These are phyloP conservation scores for Papiliotrema fonsecae DNA, from an alignment of 1,284 basidiomycete genomes.

Conservation along the genomic window DNA sequence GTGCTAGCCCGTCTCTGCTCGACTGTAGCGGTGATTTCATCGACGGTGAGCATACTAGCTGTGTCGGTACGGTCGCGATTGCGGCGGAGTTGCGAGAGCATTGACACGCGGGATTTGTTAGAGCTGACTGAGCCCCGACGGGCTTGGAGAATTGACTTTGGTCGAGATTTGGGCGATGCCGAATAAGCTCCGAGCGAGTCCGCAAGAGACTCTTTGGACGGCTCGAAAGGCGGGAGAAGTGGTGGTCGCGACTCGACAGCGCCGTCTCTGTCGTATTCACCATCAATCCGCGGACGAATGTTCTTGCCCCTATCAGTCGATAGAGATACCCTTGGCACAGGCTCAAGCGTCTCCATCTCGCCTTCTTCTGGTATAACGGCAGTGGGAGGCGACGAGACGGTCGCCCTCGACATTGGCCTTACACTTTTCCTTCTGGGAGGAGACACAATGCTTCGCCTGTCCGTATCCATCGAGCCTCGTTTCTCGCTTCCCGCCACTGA, in stretches of 20 bases:
- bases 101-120: constrained; percentile 58
- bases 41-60: constrained; percentile 88
- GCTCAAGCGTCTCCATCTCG: constrained; percentile 11
- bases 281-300: constrained; percentile 14
- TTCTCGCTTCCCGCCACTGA: constrained; percentile 14
- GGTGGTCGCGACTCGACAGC: constrained; percentile 46
- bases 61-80: constrained; percentile 80
- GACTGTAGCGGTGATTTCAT: constrained; percentile 95
- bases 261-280: constrained; percentile 8
- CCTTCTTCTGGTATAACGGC: constrained; percentile 41
- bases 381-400: constrained; percentile 21
- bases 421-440: constrained; percentile 10
- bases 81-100: constrained; percentile 71
- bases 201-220: constrained; percentile 69
- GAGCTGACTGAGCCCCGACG: constrained; percentile 54
- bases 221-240: constrained; percentile 71
- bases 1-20: constrained; percentile 68
- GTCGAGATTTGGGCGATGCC: constrained; percentile 19
- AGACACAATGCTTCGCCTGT: constrained; percentile 3
- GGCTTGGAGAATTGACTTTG: constrained; percentile 46
- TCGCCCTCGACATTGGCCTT: constrained; percentile 19
- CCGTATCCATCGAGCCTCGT: constrained; percentile 4
- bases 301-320: constrained; percentile 28
- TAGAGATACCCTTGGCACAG: constrained; percentile 30
- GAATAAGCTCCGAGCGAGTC: constrained; percentile 61